Conservation (phyloP, 306 rosid genomes). For the Aeschynomene evenia region DNA sequence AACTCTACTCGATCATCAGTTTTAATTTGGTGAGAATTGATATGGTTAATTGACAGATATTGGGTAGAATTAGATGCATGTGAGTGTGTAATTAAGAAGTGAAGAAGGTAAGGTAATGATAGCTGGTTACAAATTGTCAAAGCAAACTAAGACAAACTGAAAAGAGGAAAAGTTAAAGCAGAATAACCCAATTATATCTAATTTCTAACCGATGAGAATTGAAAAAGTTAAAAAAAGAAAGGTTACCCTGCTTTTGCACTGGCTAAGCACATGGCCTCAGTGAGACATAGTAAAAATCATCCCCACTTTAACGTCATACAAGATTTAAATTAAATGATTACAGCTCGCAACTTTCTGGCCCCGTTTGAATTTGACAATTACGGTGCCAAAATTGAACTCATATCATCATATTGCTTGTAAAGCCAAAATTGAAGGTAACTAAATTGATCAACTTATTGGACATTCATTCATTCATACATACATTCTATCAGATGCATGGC, state of each 20-base stretch:
- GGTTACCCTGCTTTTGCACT: conserved; percentile 43
- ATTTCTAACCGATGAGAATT: conserved; percentile 33
- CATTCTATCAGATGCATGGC: neutral
- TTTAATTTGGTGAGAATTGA: neutral
- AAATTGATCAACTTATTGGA: conserved; percentile 18
- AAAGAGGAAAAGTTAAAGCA: conserved; percentile 38
- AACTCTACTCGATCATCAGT: too few relatives aligned
- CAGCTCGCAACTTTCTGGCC: conserved; percentile 35
- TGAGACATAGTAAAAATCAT: conserved; percentile 42
- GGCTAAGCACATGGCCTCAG: conserved; percentile 65
- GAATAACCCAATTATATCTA: conserved; percentile 7
- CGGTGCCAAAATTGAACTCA: conserved; percentile 25
- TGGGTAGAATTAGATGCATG: neutral
- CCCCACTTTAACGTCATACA: conserved; percentile 46
- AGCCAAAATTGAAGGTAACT: conserved; percentile 45
- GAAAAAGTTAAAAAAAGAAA: conserved; percentile 42
- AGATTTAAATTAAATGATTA: conserved; percentile 54
- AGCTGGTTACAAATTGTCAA: conserved; percentile 41
- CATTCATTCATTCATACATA: too few relatives aligned
- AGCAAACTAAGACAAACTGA: conserved; percentile 38
- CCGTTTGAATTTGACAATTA: conserved; percentile 25
- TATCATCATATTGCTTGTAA: conserved; percentile 31
- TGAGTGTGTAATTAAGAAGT: neutral
- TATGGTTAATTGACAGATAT: neutral
- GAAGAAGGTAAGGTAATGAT: too few relatives aligned